Evolutionary conservation across 2,329 filamentous ascomycete species (phyloP).

Genomic region (Fusarium nygamai): DNA sequence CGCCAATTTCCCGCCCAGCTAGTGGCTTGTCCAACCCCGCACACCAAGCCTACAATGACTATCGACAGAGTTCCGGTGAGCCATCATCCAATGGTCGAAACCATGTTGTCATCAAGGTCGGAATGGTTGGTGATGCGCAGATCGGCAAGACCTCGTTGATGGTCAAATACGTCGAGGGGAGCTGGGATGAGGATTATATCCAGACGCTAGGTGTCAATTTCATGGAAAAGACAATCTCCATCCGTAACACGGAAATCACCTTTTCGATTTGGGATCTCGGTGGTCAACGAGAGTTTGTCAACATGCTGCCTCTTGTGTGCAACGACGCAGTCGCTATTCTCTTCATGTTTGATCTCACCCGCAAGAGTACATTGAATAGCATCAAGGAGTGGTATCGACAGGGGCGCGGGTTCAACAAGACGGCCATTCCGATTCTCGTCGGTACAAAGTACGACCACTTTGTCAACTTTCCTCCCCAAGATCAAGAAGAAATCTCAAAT

Average conservation of each 20-base stretch:
- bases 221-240: conserved; percentile 99
- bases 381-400: conserved; percentile 99
- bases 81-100: conserved; percentile 62
- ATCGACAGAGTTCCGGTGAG: conserved; percentile 53
- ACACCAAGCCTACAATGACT: conserved; percentile 56
- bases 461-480: conserved; percentile 96
- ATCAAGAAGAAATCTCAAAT: conserved; percentile 98
- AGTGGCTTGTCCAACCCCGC: conserved; percentile 62
- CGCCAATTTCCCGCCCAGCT: conserved; percentile 63
- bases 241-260: conserved; percentile 98
- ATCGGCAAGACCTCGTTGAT: conserved; percentile 99
- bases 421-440: conserved; percentile 96
- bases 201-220: conserved; percentile 99
- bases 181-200: conserved; percentile 99
- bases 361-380: conserved; percentile 97
- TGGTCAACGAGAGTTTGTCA: conserved; percentile 98
- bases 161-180: conserved; percentile 99
- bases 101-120: conserved; percentile 97
- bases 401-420: conserved; percentile 98
- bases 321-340: conserved; percentile 98
- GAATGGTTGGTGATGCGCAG: conserved; percentile 99
- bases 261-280: conserved; percentile 99
- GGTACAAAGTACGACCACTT: conserved; percentile 99
- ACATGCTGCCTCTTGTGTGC: conserved; percentile 99
- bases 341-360: conserved; percentile 99